phyloP scores from a whole-genome alignment of 1,139 yeast genomes.

The Torulaspora pretoriensis region DNA sequence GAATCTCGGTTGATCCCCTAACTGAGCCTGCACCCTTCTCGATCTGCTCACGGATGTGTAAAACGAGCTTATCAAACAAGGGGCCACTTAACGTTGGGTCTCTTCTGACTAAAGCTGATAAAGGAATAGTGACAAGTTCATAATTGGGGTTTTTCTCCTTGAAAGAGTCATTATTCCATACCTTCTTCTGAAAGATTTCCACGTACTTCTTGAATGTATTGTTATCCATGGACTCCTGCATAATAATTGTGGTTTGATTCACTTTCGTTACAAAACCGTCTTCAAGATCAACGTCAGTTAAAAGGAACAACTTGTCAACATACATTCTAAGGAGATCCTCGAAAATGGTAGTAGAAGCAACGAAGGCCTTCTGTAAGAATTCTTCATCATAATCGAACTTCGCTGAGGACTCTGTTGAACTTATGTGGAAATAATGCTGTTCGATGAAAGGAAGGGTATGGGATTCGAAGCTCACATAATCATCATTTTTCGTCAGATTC shows the following conservation, averaged over 20 bases:
- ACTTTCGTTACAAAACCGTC: conserved; percentile 45
- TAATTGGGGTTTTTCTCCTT: conserved; percentile 33
- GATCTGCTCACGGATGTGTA: conserved; percentile 59
- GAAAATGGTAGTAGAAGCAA: conserved; percentile 72
- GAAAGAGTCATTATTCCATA: conserved; percentile 61
- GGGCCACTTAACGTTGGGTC: conserved; percentile 41
- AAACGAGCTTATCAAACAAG: conserved; percentile 28
- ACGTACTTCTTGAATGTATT: conserved; percentile 45
- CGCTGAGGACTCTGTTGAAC: conserved; percentile 32
- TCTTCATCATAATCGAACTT: conserved; percentile 41
- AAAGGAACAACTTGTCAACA: conserved; percentile 54
- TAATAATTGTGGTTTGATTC: conserved; percentile 61
- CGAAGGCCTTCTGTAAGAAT: conserved; percentile 53
- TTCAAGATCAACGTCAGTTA: conserved; percentile 70
- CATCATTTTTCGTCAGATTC: conserved; percentile 42
- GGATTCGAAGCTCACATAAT: conserved; percentile 56
- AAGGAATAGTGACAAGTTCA: conserved; percentile 50
- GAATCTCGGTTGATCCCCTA: conserved; percentile 63
- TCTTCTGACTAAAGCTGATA: conserved; percentile 64
- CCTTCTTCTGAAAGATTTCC: conserved; percentile 49
- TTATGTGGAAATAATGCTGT: conserved; percentile 53
- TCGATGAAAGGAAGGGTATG: conserved; percentile 51
- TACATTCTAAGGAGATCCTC: conserved; percentile 56
- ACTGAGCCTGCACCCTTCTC: conserved; percentile 81
- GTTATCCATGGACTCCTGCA: conserved; percentile 68